A percentile compares a stretch with the other conserved stretches of the same genome.
These are phyloP conservation scores for Vaccinium darrowii DNA, from an alignment of 148 eudicot genomes.

Conservation along the genomic window DNA sequence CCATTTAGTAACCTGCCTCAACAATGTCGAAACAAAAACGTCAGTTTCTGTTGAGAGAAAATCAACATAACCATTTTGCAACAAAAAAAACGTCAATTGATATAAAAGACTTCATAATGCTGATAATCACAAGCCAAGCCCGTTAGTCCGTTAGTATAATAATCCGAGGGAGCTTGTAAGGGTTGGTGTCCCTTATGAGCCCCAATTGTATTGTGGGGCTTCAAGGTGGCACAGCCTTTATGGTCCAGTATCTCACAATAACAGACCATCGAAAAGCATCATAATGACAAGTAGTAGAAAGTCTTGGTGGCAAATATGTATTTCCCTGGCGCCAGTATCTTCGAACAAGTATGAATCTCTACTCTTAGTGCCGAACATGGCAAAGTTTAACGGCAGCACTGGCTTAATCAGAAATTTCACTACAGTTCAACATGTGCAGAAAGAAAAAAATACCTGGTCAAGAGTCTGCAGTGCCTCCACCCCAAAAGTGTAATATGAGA, in stretches of 20 bases:
- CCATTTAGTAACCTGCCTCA: slow-evolving; percentile 63
- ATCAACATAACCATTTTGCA: neutral
- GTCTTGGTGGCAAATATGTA: neutral
- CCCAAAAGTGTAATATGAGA: slow-evolving; percentile 66
- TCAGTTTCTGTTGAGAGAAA: neutral
- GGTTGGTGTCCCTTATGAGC: neutral
- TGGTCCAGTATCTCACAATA: neutral
- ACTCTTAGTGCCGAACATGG: neutral
- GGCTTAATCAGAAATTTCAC: neutral
- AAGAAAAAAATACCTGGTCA: slow-evolving; percentile 46
- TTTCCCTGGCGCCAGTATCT: neutral
- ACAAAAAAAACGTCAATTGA: neutral
- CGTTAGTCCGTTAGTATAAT: neutral
- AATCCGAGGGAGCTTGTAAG: neutral
- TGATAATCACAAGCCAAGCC: neutral
- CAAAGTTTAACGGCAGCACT: neutral
- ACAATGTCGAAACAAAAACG: neutral
- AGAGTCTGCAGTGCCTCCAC: slow-evolving; percentile 48
- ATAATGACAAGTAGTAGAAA: neutral
- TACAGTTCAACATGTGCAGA: neutral
- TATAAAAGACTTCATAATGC: neutral
- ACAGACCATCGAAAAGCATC: neutral
- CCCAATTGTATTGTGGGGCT: neutral
- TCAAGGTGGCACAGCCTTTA: neutral
- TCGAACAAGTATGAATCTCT: neutral